Percentiles rank a stretch among this genome's conserved stretches.
Conservation (phyloP, 2,329 filamentous ascomycete genomes). For the Akanthomyces dipterigenus region DNA sequence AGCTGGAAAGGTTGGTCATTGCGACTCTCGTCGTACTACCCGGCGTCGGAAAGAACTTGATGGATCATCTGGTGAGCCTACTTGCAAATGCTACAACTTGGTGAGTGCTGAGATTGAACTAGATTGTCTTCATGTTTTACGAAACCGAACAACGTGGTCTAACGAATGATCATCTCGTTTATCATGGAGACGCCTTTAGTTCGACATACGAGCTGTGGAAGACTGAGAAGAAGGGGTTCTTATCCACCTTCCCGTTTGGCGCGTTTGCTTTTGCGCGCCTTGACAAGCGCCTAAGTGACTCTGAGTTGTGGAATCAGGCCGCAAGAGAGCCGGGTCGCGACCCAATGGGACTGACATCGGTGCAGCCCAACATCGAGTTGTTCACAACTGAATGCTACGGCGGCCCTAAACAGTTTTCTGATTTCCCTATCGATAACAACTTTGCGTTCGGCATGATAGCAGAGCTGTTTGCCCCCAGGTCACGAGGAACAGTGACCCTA, state of each 20-base stretch:
- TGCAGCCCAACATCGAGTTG: constrained; percentile 56
- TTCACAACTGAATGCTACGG: constrained; percentile 58
- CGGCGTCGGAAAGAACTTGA: constrained; percentile 44
- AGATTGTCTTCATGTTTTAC: constrained; percentile 55
- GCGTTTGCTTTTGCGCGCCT: constrained; percentile 56
- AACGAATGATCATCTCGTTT: constrained; percentile 48
- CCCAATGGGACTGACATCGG: constrained; percentile 51
- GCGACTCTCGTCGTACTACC: constrained; percentile 35
- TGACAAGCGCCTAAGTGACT: constrained; percentile 49
- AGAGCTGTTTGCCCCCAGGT: constrained; percentile 51
- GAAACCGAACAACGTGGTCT: constrained; percentile 44
- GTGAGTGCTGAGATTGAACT: neutral
- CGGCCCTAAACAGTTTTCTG: constrained; percentile 49
- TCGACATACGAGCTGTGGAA: constrained; percentile 49
- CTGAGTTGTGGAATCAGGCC: constrained; percentile 47
- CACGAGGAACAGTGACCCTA: constrained; percentile 48
- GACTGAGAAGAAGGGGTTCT: constrained; percentile 49
- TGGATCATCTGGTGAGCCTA: constrained; percentile 36
- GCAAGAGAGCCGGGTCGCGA: constrained; percentile 45
- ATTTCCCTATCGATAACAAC: constrained; percentile 46
- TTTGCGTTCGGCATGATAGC: constrained; percentile 52
- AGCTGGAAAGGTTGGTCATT: constrained; percentile 36
- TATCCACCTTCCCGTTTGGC: constrained; percentile 58
- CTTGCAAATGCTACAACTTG: neutral
- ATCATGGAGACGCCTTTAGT: constrained; percentile 45